A percentile compares a stretch with the other conserved stretches of the same genome.
phyloP scores from a whole-genome alignment of 192 early-diverging fungal genomes.

The Coemansia sp. region DNA sequence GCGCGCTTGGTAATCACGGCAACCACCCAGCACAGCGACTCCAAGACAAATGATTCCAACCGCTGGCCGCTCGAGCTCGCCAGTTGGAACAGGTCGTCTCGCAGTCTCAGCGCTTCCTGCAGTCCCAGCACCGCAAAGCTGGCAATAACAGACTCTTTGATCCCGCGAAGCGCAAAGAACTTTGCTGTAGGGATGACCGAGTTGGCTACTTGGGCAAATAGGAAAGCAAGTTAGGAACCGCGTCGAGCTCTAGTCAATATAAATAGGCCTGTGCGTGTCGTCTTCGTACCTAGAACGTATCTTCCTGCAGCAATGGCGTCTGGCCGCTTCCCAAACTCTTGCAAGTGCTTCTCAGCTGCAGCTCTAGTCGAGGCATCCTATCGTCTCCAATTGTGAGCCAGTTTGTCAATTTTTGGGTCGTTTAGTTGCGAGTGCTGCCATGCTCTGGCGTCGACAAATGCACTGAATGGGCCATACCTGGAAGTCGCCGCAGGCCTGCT shows the following conservation, averaged over 20 bases:
- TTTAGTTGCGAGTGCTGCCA: background rate
- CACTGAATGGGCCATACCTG: slow-evolving; percentile 22
- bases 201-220: slow-evolving; percentile 18
- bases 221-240: background rate
- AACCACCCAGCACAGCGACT: slow-evolving; percentile 47
- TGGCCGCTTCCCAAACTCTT: slow-evolving; percentile 42
- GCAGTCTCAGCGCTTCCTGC: slow-evolving; percentile 10
- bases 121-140: slow-evolving; percentile 31
- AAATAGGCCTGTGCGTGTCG: background rate
- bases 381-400: background rate
- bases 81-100: slow-evolving; percentile 44
- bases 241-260: background rate
- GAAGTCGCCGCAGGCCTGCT: slow-evolving; percentile 48
- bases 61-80: slow-evolving; percentile 23
- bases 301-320: slow-evolving; percentile 44
- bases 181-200: slow-evolving; percentile 42
- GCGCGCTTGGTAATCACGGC: slow-evolving; percentile 50
- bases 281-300: slow-evolving; percentile 33
- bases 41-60: slow-evolving; percentile 44
- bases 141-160: slow-evolving; percentile 41
- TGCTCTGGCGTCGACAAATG: background rate
- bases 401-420: background rate
- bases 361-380: slow-evolving; percentile 41
- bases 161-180: slow-evolving; percentile 50
- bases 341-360: slow-evolving; percentile 34